Conservation (phyloP, 1,284 basidiomycete species). For the Leccinum subrobustum region DNA sequence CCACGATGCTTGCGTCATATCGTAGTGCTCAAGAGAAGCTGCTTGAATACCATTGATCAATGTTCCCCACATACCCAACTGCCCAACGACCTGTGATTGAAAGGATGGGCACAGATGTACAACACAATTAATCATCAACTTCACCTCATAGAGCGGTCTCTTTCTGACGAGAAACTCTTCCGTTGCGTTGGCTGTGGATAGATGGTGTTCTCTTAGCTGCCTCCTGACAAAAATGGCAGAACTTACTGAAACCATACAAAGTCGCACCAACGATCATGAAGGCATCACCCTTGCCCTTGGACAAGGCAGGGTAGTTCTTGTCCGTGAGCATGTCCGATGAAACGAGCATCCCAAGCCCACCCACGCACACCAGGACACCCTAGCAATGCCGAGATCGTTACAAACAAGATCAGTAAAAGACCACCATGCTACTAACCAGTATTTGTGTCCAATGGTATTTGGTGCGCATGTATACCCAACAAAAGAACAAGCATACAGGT, state of each 20-base stretch:
- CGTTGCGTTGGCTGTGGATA: slow-evolving; percentile 68
- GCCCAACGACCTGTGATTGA: slow-evolving; percentile 63
- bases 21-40: slow-evolving; percentile 68
- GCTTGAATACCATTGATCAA: slow-evolving; percentile 79
- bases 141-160: slow-evolving; percentile 74
- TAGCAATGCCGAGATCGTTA: slow-evolving; percentile 27
- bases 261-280: slow-evolving; percentile 86
- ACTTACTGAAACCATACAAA: slow-evolving; percentile 80
- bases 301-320: slow-evolving; percentile 66
- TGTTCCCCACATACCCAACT: slow-evolving; percentile 81
- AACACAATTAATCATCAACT: slow-evolving; percentile 2
- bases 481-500: slow-evolving; percentile 79
- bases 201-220: background rate
- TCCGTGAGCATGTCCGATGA: slow-evolving; percentile 67
- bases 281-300: slow-evolving; percentile 74
- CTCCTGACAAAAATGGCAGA: background rate
- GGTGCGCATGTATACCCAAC: slow-evolving; percentile 78
- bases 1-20: slow-evolving; percentile 68
- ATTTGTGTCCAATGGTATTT: slow-evolving; percentile 82
- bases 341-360: slow-evolving; percentile 76
- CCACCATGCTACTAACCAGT: slow-evolving; percentile 43
- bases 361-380: slow-evolving; percentile 74
- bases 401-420: background rate
- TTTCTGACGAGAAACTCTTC: slow-evolving; percentile 84
- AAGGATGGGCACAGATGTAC: background rate